Evolutionary conservation across 192 early-diverging fungal species (phyloP).

Genomic region (Thoreauomyces humboldtii): DNA sequence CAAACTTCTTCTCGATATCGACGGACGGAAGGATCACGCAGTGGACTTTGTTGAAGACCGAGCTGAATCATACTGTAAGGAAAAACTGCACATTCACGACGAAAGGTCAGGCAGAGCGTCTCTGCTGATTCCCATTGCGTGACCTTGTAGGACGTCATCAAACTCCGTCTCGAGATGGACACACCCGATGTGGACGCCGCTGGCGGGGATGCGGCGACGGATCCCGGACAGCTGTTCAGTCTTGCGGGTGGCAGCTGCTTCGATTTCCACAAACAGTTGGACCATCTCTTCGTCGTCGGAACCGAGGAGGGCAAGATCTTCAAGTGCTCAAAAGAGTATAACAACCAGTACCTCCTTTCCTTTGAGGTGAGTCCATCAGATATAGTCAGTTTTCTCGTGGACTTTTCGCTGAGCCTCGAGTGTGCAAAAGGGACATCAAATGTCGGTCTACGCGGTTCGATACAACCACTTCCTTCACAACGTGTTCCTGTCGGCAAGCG

Average conservation of each 20-base stretch:
- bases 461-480: conserved; percentile 58
- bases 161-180: conserved; percentile 19
- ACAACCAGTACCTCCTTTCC: conserved; percentile 53
- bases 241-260: conserved; percentile 61
- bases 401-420: neutral
- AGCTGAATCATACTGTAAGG: conserved; percentile 50
- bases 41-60: conserved; percentile 63
- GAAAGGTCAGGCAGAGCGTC: too few species aligned
- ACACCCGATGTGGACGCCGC: neutral
- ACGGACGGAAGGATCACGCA: conserved; percentile 59
- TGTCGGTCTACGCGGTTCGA: conserved; percentile 59
- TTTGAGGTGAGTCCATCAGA: conserved; percentile 46
- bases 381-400: conserved; percentile 10
- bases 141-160: conserved; percentile 26
- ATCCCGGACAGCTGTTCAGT: conserved; percentile 46
- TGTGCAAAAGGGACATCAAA: conserved; percentile 54
- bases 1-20: conserved; percentile 60
- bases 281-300: conserved; percentile 62
- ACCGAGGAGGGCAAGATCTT: conserved; percentile 64
- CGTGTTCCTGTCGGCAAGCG: conserved; percentile 54
- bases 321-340: conserved; percentile 64
- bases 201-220: conserved; percentile 2
- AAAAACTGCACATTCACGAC: neutral
- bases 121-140: too few species aligned
- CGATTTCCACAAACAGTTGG: conserved; percentile 58